Evolutionary conservation across 495 filamentous ascomycete genomes (phyloP), one percentile per base, ranked within the genome.

Genomic region (Penicillium macrosclerotiorum): DNA sequence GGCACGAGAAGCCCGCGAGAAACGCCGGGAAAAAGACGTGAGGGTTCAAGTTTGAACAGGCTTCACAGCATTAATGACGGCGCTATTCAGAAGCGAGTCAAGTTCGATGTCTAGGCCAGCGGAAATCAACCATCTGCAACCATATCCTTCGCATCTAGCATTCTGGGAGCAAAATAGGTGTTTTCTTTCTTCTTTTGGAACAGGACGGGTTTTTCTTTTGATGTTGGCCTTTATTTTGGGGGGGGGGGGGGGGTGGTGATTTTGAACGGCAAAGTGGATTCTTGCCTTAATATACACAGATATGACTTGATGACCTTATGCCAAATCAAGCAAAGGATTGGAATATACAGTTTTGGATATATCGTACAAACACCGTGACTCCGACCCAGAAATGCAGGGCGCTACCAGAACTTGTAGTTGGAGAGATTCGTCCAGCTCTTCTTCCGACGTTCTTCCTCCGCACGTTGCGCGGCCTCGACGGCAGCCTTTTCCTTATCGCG

Each of bases 1-100:
- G 64, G 85, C 88, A 47, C 74, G 82, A 37, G 92, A 97, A 64
- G 91, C 90, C 16, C 76, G 90, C 27, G 81, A 86, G 32, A 83
- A 74, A 55, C 72, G 90, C 55, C 85, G 74, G 46, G 81, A 88
- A 60, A 73, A 19, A 72, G 86, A 30, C 67, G 79, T 51, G 77
- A 60, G n/a, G 50, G 69, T 5, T 44, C 53, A 18, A 61, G 63
- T 8, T 13, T 56, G 16, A 64, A 69, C 27, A 63, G 51, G 25
- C 47, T 69, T 33, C 62, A 50, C 18, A 47, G 59, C 20, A 62
- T 68, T 46, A 57, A 65, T 8, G 52, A 61, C 29, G 60, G 65
- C 14, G 59, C 62, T 11, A 62, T 71, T 31, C 67, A 72, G 41
- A 74, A 74, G 43, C 62, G 59, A 33, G 71, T 74, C 35, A 74